phyloP scores from a whole-genome alignment of 1,284 basidiomycete genomes.

The Gomphus bonarii region DNA sequence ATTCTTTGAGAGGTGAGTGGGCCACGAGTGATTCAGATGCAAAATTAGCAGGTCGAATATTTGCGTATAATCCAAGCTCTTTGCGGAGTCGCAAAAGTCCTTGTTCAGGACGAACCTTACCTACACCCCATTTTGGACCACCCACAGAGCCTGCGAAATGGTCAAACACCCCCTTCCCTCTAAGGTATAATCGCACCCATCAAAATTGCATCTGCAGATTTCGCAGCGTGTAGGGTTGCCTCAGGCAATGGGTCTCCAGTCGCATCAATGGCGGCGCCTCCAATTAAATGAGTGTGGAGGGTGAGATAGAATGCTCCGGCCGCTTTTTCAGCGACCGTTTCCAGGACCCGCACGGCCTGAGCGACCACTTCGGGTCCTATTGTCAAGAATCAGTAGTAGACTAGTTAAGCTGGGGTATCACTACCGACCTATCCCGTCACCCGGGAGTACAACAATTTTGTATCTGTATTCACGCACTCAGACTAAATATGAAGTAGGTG shows the following conservation, averaged over 20 bases:
- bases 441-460: constrained; percentile 82
- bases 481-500: background rate
- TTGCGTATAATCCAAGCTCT: constrained; percentile 90
- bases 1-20: constrained; percentile 88
- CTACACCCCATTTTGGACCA: constrained; percentile 96
- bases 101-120: constrained; percentile 89
- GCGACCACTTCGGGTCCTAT: constrained; percentile 87
- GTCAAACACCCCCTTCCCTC: background rate
- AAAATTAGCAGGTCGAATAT: constrained; percentile 95
- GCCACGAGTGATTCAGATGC: constrained; percentile 84
- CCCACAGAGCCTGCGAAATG: constrained; percentile 74
- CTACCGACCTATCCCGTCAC: constrained; percentile 90
- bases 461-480: constrained; percentile 38
- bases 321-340: constrained; percentile 58
- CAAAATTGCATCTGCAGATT: constrained; percentile 84
- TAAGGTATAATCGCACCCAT: constrained; percentile 50
- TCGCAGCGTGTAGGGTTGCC: constrained; percentile 78
- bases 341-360: constrained; percentile 84
- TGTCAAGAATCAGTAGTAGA: constrained; percentile 5
- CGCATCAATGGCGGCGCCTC: constrained; percentile 89
- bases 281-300: constrained; percentile 77
- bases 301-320: constrained; percentile 54
- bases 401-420: background rate
- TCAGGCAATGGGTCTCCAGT: constrained; percentile 78
- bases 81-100: constrained; percentile 92